phyloP scores from a whole-genome alignment of 2,329 filamentous ascomycete genomes.

The Onygena corvina region DNA sequence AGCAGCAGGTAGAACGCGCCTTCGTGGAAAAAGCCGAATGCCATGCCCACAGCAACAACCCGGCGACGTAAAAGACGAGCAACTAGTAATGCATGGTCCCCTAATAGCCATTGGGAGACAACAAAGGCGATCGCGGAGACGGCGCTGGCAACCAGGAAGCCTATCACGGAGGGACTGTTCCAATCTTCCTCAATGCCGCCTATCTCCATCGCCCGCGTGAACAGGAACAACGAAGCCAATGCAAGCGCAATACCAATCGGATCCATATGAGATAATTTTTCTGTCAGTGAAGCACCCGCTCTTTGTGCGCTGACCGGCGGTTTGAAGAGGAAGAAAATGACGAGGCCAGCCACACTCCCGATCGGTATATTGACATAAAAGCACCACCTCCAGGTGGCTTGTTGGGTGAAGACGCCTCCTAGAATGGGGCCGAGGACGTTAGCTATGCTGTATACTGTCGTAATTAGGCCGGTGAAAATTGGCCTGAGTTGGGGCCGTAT shows the following conservation, averaged over 20 bases:
- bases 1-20: slow-evolving; percentile 29
- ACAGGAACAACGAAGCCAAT: slow-evolving; percentile 3
- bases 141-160: slow-evolving; percentile 34
- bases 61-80: slow-evolving; percentile 30
- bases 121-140: slow-evolving; percentile 29
- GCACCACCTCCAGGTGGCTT: slow-evolving; percentile 20
- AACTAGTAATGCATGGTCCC: slow-evolving; percentile 32
- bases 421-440: slow-evolving; percentile 34
- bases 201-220: slow-evolving; percentile 8
- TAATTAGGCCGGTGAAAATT: slow-evolving; percentile 13
- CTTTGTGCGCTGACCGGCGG: slow-evolving; percentile 15
- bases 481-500: slow-evolving; percentile 23
- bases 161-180: slow-evolving; percentile 34
- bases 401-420: slow-evolving; percentile 50
- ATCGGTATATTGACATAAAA: slow-evolving; percentile 27
- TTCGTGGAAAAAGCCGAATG: slow-evolving; percentile 28
- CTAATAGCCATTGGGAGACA: slow-evolving; percentile 26
- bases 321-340: slow-evolving; percentile 25
- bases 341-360: slow-evolving; percentile 13
- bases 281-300: neutral
- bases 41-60: slow-evolving; percentile 24
- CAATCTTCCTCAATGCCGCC: slow-evolving; percentile 27
- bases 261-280: slow-evolving; percentile 10
- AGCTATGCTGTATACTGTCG: slow-evolving; percentile 14
- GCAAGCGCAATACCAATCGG: slow-evolving; percentile 6